Percentiles rank a stretch among this genome's conserved stretches.
phyloP scores from a whole-genome alignment of 2,329 filamentous ascomycete species.

The Graphium sp. region DNA sequence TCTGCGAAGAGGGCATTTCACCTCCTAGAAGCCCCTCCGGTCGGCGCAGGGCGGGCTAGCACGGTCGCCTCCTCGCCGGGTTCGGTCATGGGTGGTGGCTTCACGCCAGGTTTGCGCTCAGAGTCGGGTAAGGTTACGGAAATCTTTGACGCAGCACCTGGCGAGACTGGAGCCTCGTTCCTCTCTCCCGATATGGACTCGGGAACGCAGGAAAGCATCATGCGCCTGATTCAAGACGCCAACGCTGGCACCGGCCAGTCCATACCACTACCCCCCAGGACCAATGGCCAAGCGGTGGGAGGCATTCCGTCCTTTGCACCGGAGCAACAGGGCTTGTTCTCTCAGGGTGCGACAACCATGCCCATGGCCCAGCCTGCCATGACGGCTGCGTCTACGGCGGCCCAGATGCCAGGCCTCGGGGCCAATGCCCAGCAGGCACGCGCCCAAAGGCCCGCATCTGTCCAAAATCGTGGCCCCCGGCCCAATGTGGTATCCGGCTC shows the following conservation, averaged over 20 bases:
- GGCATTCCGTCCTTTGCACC: slow-evolving; percentile 12
- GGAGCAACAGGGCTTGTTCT: slow-evolving; percentile 11
- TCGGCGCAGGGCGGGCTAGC: slow-evolving; percentile 11
- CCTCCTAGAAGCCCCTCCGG: slow-evolving; percentile 29
- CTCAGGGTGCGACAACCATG: slow-evolving; percentile 4
- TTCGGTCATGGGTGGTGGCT: no score
- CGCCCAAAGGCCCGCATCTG: not conserved
- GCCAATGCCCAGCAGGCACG: not conserved
- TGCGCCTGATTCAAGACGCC: slow-evolving; percentile 48
- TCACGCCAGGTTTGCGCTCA: slow-evolving; percentile 16
- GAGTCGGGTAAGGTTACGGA: slow-evolving; percentile 43
- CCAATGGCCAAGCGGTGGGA: not conserved
- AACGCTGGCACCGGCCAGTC: slow-evolving; percentile 31
- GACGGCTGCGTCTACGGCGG: not conserved
- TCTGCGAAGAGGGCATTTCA: slow-evolving; percentile 34
- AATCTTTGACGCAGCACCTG: slow-evolving; percentile 33
- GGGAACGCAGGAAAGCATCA: slow-evolving; percentile 44
- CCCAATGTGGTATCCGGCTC: slow-evolving; percentile 1
- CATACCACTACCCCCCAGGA: not conserved
- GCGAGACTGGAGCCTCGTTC: slow-evolving; percentile 26
- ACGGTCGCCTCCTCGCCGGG: slow-evolving; percentile 10
- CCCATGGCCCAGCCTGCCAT: slow-evolving; percentile 4
- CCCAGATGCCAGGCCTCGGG: not conserved
- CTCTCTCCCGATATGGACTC: slow-evolving; percentile 37
- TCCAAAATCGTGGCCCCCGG: not conserved